Evolutionary conservation across 2,329 filamentous ascomycete genomes (phyloP), one percentile per base, ranked within the genome.

Genomic region (Amesomyces nigricolor): DNA sequence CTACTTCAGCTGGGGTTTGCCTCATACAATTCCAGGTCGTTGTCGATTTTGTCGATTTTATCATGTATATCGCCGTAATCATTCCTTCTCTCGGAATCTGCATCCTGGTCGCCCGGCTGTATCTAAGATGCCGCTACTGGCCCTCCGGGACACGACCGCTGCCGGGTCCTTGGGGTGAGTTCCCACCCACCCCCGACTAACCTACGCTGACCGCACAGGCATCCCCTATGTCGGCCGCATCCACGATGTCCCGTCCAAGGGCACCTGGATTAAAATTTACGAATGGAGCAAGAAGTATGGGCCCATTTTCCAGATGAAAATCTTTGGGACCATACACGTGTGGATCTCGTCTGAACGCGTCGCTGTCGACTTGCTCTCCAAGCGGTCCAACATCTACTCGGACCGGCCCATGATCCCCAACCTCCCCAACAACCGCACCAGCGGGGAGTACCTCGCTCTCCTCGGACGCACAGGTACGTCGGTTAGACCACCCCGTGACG

Each of bases 341-440:
- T 77, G 75, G 75, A 77, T 78, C 50, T 75, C 74, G 8, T 73
- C 71, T 1, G 74, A 77, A 59, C 56, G 68, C 40, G 64, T 77
- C n/a, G 75, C 74, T 22, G 67, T 73, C 37, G 75, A 78, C 47
- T 64, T 78, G 5, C 66, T 78, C 5, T 68, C 74, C 16, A 69
- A 71, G 38, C 64, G 73, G 14, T 70, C 71, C 2, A 52, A 62
- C 29, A 75, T 73, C 60, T 77, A 77, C 62, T 78, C 75, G n/a
- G 75, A 77, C 59, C 70, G 75, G 1, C 75, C 75, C 1, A 61
- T 67, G 52, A 77, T 78, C 26, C 72, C 74, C 19, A 77, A 77
- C 58, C 66, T 77, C 6, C 73, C 75, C 2, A 70, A 77, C 54
- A 77, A 77, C 59, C 67, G 73, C 53, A 77, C 73, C 4, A 74